A percentile compares a stretch with the other conserved stretches of the same genome.
Conservation (phyloP, 1,139 yeast genomes). For the Scheffersomyces segobiensis region DNA sequence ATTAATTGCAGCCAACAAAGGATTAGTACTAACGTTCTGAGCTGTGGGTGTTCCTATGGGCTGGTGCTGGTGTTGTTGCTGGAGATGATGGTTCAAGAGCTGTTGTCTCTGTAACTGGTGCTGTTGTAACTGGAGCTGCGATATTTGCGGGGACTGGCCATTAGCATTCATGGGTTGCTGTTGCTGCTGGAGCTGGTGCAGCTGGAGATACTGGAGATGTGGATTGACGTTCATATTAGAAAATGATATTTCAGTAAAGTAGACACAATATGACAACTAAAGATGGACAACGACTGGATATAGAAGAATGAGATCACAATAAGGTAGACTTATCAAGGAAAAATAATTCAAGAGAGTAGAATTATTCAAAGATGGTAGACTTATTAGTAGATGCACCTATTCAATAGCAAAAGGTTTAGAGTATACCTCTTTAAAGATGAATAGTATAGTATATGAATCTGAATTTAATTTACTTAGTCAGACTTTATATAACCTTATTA, state of each 20-base stretch:
- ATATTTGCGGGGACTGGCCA: constrained; percentile 40
- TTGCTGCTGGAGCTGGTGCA: constrained; percentile 31
- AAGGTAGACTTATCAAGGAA: too few relatives aligned
- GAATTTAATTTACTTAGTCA: not conserved
- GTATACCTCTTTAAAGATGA: not conserved
- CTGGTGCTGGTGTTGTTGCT: constrained; percentile 26
- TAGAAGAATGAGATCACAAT: too few relatives aligned
- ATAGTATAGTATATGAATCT: not conserved
- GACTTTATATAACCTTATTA: too few relatives aligned
- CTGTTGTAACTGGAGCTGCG: constrained; percentile 39
- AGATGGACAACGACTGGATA: too few relatives aligned
- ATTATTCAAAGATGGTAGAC: too few relatives aligned
- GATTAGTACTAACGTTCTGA: constrained; percentile 27
- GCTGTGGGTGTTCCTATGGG: constrained; percentile 23
- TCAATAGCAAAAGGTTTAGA: too few relatives aligned
- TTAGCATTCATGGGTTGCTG: constrained; percentile 23
- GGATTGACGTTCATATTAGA: constrained; percentile 35
- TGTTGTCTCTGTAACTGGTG: constrained; percentile 46
- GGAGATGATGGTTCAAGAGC: constrained; percentile 35
- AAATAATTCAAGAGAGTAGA: too few relatives aligned
- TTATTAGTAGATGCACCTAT: too few relatives aligned
- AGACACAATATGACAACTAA: not conserved
- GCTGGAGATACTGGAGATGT: constrained; percentile 46
- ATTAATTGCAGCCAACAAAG: constrained; percentile 39
- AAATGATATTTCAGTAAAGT: not conserved